phyloP scores from a whole-genome alignment of 1,284 basidiomycete species.

The Athelia psychrophila region DNA sequence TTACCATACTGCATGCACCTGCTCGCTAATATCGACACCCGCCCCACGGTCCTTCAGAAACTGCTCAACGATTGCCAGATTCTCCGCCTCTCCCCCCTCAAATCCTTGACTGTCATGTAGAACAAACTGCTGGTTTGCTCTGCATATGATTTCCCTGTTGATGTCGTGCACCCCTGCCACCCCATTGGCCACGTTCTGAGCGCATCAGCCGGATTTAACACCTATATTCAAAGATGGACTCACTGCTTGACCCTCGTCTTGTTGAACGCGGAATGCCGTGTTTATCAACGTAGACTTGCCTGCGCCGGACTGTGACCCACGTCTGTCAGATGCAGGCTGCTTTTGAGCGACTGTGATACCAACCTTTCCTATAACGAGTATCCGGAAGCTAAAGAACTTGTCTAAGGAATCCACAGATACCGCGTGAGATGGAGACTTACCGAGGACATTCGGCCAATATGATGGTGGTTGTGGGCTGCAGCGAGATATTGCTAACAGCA shows the following conservation, averaged over 20 bases:
- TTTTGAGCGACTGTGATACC: too few relatives aligned
- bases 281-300: conserved; percentile 14
- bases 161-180: conserved; percentile 20
- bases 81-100: conserved; percentile 18
- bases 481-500: not conserved
- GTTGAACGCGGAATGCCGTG: conserved; percentile 4
- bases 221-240: not conserved
- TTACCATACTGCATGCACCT: not conserved
- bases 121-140: conserved; percentile 19
- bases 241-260: not conserved
- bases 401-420: not conserved
- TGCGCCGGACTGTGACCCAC: conserved; percentile 4
- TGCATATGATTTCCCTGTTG: conserved; percentile 13
- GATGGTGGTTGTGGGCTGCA: not conserved
- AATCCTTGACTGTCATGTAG: conserved; percentile 28
- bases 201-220: not conserved
- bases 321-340: not conserved
- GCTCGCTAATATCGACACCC: not conserved
- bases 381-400: not conserved
- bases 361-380: not conserved
- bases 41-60: conserved; percentile 12
- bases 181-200: not conserved
- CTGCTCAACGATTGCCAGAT: conserved; percentile 13
- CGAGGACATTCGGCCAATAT: not conserved
- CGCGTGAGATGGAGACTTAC: not conserved